Conservation (phyloP, 2,329 filamentous ascomycete species). For the Diaporthe australafricana region DNA sequence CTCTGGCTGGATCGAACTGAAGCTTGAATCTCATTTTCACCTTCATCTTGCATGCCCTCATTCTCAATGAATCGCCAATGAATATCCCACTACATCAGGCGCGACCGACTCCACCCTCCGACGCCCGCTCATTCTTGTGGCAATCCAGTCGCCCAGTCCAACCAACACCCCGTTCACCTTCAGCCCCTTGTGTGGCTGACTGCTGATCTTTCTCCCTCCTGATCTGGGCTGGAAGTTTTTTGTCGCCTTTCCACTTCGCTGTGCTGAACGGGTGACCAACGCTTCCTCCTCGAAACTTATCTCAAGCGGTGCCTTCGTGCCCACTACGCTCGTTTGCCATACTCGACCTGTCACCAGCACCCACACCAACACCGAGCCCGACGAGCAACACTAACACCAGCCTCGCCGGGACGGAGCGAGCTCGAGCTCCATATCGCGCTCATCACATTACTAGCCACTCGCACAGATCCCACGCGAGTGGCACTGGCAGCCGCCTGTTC, state of each 20-base stretch:
- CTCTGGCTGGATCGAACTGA: not conserved
- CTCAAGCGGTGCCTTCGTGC: not conserved
- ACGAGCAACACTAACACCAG: too few relatives aligned
- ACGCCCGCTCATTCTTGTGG: constrained; percentile 8
- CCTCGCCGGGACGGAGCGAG: not conserved
- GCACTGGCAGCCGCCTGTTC: not conserved
- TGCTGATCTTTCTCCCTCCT: not conserved
- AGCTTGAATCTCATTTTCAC: too few relatives aligned
- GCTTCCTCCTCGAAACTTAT: not conserved
- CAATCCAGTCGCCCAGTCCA: not conserved
- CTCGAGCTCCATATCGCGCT: not conserved
- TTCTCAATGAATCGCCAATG: constrained; percentile 25
- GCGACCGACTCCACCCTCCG: constrained; percentile 17
- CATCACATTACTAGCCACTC: constrained; percentile 10
- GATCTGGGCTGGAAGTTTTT: not conserved
- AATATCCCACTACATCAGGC: constrained; percentile 26
- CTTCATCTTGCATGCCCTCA: not conserved
- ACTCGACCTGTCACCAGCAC: not conserved
- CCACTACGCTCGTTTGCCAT: constrained; percentile 23
- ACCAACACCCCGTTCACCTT: not conserved
- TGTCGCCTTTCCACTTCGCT: not conserved
- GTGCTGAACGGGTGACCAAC: not conserved
- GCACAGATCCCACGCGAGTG: constrained; percentile 18
- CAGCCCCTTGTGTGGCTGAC: not conserved
- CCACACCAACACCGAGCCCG: not conserved